Percentiles rank a stretch among this genome's conserved stretches.
phyloP scores from a whole-genome alignment of 768 basidiomycete species.

The Phylloporus sp. region DNA sequence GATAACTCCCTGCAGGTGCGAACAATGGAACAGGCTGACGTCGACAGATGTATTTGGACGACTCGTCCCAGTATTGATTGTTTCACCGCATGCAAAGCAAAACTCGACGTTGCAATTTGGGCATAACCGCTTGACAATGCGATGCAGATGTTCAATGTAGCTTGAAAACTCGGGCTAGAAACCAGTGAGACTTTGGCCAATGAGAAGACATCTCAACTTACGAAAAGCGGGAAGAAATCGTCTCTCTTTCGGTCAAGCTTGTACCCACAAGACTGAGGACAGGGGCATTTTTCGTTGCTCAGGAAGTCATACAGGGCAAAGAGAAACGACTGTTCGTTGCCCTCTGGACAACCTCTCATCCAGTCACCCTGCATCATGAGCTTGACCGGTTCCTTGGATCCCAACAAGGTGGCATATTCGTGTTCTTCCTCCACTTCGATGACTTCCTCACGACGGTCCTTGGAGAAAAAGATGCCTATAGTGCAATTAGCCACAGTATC shows the following conservation, averaged over 20 bases:
- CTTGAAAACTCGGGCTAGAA: constrained; percentile 63
- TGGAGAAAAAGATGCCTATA: constrained; percentile 89
- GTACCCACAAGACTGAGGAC: constrained; percentile 73
- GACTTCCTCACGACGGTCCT: constrained; percentile 86
- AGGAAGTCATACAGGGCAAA: constrained; percentile 81
- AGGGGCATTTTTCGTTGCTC: constrained; percentile 55
- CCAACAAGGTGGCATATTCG: constrained; percentile 43
- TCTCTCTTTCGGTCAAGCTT: constrained; percentile 56
- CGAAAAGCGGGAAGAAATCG: constrained; percentile 81
- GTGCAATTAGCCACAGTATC: constrained; percentile 6
- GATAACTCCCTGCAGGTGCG: constrained; percentile 83
- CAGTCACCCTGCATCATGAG: constrained; percentile 87
- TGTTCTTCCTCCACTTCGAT: constrained; percentile 86
- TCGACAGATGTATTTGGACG: constrained; percentile 42
- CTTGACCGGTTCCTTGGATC: constrained; percentile 44
- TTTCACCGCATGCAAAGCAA: constrained; percentile 76
- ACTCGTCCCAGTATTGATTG: constrained; percentile 42
- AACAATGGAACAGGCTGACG: constrained; percentile 78
- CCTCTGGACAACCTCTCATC: constrained; percentile 98
- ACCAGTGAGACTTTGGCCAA: constrained; percentile 8
- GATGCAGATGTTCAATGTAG: constrained; percentile 62
- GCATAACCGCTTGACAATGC: constrained; percentile 57
- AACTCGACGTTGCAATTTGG: constrained; percentile 53
- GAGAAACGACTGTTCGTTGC: constrained; percentile 82
- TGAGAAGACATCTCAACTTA: constrained; percentile 37